Base-by-base conservation (phyloP, 2,329 filamentous ascomycete species). In the Phialophora chinensis region DNA sequence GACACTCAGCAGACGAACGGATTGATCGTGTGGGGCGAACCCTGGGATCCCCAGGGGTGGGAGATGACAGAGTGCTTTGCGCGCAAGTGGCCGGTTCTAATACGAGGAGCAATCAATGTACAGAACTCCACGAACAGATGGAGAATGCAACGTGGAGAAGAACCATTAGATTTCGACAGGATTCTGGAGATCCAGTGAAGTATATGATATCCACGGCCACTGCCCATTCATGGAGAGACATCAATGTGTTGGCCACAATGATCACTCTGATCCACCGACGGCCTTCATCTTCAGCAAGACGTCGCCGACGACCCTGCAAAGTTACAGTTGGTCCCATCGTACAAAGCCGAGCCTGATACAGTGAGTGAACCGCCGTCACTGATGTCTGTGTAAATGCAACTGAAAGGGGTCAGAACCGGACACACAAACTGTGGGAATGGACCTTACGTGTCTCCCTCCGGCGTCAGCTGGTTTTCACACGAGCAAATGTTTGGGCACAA, bases 11-110 rank as follows among this genome's bases (percentile, higher is more conserved):
- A 72, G 23, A 71, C 70, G 58, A 73, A 76, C 20, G 77, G 75
- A 1, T 50, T 85, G 1, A 74, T 85, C 12, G 80, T 85, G 1
- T 86, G 83, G 84, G 81, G 82, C 0, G 79, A 83, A 5, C 76
- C 83, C 0, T 81, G 78, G 75, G 77, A 84, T 42, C 63, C 75
- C 2, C 66, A 67, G 0, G 80, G 77, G 10, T 86, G 84, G 84
- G 84, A 86, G 68, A 75, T 81, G 1, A 83, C 78, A 0, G 76
- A 77, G 8, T 63, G 66, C 0, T 85, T 86, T 68, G 68, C 81
- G 1, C 74, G 73, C 49, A 85, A 84, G 68, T 86, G 82, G 81
- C 59, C 59, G 5, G 67, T 62, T 12, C 33, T 72, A 8, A 23
- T 72, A 8, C 50, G 44, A 52, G 65, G 63, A 12, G 66, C 68